Base-by-base conservation (phyloP, 768 basidiomycete genomes). In the Suillus discolor region DNA sequence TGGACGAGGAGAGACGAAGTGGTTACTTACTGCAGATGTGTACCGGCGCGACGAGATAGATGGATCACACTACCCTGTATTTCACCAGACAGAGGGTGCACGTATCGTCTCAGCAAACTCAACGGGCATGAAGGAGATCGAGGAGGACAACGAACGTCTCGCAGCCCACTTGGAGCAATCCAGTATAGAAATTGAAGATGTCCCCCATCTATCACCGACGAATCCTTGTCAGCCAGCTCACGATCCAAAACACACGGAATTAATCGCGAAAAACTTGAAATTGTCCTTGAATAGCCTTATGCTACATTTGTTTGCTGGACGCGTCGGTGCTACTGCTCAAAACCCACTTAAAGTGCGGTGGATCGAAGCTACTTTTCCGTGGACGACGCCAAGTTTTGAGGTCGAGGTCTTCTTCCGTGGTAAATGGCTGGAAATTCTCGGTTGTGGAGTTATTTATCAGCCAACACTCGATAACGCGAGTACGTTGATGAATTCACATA, bases 11-110 rank as follows among this genome's bases (percentile, higher is more conserved):
- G 82, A 90, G 68, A 88, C 90, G 25, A 85, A 85, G 62, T 99
- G 96, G 93, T 82, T 99, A 39, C 82, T 99, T 28, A 92, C 95
- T 11, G 96, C 97, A 38, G 97, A 99, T 80, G 97, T 99, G 62
- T 99, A 99, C 78, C 81, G 97, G 60, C 88, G 97, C 71, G 97
- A 99, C 84, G 97, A 99, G 79, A 99, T 99, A 67, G 97, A 99
- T 80, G 85, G 87, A 15, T 93, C 92, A 11, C 97, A 99, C 75
- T 97, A 98, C 76, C 97, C 97, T 6, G 93, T 97, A 44, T 99
- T 99, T 74, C 97, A 99, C 78, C 97, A 99, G 79, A 94, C 97
- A 79, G 97, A 99, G 75, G 97, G 97, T 38, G 94, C 96, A 15
- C 81, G 88, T 39, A 88, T 98, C 63, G 94, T 95, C 75, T 78